These are phyloP conservation scores for Rhizopogon rudus DNA, from an alignment of 768 basidiomycete genomes.

Conservation along the genomic window DNA sequence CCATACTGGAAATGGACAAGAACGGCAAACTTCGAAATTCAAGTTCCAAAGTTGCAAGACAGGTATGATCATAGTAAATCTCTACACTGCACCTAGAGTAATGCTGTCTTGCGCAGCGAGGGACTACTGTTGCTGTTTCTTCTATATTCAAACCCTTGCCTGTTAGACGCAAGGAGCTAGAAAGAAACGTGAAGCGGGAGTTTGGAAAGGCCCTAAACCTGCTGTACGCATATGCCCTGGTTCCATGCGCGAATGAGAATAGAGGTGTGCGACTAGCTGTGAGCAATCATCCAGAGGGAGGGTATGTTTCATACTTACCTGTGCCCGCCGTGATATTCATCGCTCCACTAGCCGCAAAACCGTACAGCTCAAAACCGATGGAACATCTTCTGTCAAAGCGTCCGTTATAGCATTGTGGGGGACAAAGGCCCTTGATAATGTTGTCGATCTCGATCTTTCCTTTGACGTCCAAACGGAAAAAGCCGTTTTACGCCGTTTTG, in stretches of 20 bases:
- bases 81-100: background rate
- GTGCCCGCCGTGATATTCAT: background rate
- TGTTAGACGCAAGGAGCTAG: conserved; percentile 88
- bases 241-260: conserved; percentile 59
- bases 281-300: conserved; percentile 61
- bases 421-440: conserved; percentile 66
- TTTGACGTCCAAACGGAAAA: conserved; percentile 70
- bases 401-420: conserved; percentile 83
- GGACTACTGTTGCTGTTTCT: conserved; percentile 74
- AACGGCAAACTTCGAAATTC: conserved; percentile 55
- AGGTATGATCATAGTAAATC: conserved; percentile 42
- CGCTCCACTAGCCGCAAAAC: conserved; percentile 47
- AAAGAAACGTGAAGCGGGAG: conserved; percentile 85
- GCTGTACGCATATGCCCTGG: conserved; percentile 84
- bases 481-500: conserved; percentile 14
- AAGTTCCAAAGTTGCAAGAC: conserved; percentile 62
- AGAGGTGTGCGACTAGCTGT: conserved; percentile 70
- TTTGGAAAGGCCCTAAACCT: conserved; percentile 80
- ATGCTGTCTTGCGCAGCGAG: conserved; percentile 49
- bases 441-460: conserved; percentile 66
- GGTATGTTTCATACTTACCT: conserved; percentile 41
- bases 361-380: conserved; percentile 69
- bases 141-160: conserved; percentile 79
- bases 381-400: conserved; percentile 53
- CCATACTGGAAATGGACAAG: conserved; percentile 66